A percentile compares a stretch with the other conserved stretches of the same genome.
Conservation (phyloP, 2,329 filamentous ascomycete genomes). For the Fusarium nanum region DNA sequence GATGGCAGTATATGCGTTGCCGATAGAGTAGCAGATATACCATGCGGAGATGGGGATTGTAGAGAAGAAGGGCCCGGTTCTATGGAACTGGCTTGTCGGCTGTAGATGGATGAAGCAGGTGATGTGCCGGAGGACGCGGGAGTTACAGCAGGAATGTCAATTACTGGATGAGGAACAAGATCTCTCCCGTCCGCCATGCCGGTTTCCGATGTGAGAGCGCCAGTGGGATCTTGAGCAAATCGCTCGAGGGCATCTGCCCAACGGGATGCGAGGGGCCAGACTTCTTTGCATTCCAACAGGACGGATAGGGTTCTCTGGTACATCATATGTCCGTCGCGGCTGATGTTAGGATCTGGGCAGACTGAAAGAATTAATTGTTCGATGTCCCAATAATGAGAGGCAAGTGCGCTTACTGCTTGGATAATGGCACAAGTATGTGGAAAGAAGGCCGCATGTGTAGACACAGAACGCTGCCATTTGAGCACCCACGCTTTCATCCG, state of each 20-base stretch:
- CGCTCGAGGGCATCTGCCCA: slow-evolving; percentile 64
- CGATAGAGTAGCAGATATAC: slow-evolving; percentile 27
- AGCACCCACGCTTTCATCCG: slow-evolving; percentile 62
- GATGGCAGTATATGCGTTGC: slow-evolving; percentile 13
- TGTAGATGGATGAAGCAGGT: slow-evolving; percentile 36
- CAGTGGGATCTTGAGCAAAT: slow-evolving; percentile 59
- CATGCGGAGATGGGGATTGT: slow-evolving; percentile 26
- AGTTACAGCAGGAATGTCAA: slow-evolving; percentile 26
- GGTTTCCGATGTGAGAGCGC: slow-evolving; percentile 55
- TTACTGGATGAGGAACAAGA: slow-evolving; percentile 45
- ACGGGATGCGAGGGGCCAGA: slow-evolving; percentile 65
- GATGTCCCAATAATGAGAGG: neutral
- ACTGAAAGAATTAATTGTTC: slow-evolving; percentile 49
- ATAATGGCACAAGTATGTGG: slow-evolving; percentile 64
- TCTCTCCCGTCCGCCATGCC: slow-evolving; percentile 63
- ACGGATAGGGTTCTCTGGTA: slow-evolving; percentile 59
- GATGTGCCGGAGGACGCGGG: slow-evolving; percentile 24
- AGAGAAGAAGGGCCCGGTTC: slow-evolving; percentile 22
- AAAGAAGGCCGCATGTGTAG: slow-evolving; percentile 65
- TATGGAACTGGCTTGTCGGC: slow-evolving; percentile 18
- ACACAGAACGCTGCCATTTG: slow-evolving; percentile 68
- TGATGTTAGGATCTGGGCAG: slow-evolving; percentile 56
- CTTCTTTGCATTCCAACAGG: slow-evolving; percentile 60
- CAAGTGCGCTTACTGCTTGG: slow-evolving; percentile 55
- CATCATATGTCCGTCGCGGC: slow-evolving; percentile 58